phyloP scores from a whole-genome alignment of 2,329 filamentous ascomycete species.

The Sporothrix brunneoviolacea region DNA sequence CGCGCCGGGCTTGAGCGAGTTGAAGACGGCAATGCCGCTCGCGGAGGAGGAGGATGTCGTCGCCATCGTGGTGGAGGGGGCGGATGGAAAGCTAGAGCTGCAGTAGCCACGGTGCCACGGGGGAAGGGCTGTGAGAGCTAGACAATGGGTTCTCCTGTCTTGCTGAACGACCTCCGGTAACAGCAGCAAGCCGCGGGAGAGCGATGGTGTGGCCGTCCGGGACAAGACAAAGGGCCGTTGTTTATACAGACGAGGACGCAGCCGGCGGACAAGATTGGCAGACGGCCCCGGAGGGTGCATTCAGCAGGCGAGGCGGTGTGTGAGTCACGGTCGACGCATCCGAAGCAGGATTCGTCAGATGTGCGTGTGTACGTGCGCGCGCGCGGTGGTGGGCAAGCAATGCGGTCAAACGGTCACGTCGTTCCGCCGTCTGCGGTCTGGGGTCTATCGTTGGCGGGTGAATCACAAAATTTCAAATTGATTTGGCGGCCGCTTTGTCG shows the following conservation, averaged over 20 bases:
- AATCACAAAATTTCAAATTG: too few relatives aligned
- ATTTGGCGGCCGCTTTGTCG: not conserved
- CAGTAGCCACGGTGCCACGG: not conserved
- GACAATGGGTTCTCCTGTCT: too few relatives aligned
- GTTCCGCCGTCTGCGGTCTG: too few relatives aligned
- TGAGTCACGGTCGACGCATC: slow-evolving; percentile 11
- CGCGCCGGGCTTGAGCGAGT: slow-evolving; percentile 64
- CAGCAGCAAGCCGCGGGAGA: too few relatives aligned
- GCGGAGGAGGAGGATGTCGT: slow-evolving; percentile 1
- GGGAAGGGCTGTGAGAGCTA: too few relatives aligned
- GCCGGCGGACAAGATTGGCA: slow-evolving; percentile 5
- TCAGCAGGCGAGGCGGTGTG: slow-evolving; percentile 1
- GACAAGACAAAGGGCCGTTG: not conserved
- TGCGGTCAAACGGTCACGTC: too few relatives aligned
- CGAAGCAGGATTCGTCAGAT: not conserved
- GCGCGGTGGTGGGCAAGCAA: too few relatives aligned
- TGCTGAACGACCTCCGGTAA: too few relatives aligned
- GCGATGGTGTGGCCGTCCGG: not conserved
- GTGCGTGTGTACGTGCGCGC: not conserved
- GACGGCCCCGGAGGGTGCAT: slow-evolving; percentile 11
- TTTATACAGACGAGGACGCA: slow-evolving; percentile 1
- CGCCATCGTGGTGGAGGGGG: not conserved
- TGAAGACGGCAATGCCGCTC: slow-evolving; percentile 60
- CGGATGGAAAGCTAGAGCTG: not conserved
- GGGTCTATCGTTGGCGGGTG: too few relatives aligned